Conservation (phyloP, 2,329 filamentous ascomycete genomes). For the Neospermospora avenae region DNA sequence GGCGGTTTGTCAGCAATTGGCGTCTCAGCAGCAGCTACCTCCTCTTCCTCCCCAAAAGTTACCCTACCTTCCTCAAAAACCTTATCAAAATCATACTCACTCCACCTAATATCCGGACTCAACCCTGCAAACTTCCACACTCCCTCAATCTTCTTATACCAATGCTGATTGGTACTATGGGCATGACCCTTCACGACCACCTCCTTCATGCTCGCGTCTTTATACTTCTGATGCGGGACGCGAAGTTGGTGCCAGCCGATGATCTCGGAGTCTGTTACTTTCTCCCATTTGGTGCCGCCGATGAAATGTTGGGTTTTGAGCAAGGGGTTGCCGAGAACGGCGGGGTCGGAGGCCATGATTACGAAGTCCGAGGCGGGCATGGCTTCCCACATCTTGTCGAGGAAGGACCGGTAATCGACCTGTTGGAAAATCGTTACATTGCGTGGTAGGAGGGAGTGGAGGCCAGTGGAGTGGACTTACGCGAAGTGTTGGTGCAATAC, state of each 20-base stretch:
- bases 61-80: conserved; percentile 22
- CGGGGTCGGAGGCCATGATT: conserved; percentile 52
- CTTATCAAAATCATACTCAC: conserved; percentile 25
- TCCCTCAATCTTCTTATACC: conserved; percentile 55
- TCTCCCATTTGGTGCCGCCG: conserved; percentile 55
- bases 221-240: conserved; percentile 55
- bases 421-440: conserved; percentile 32
- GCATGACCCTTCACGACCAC: conserved; percentile 54
- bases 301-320: conserved; percentile 65
- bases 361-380: conserved; percentile 60
- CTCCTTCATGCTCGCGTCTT: conserved; percentile 43
- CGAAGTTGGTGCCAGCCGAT: conserved; percentile 56
- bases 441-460: neutral
- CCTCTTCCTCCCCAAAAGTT: conserved; percentile 8
- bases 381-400: conserved; percentile 56
- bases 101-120: conserved; percentile 21
- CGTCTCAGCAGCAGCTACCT: neutral
- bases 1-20: no score
- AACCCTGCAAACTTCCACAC: conserved; percentile 33
- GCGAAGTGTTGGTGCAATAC: conserved; percentile 58
- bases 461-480: conserved; percentile 34
- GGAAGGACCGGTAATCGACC: conserved; percentile 68
- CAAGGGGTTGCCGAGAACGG: conserved; percentile 57
- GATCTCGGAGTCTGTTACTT: conserved; percentile 52
- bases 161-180: conserved; percentile 51